Percentiles rank a stretch among this genome's conserved stretches.
Evolutionary conservation across 164 flowering plant species (phyloP).

Genomic region (Nelumbo lutea): DNA sequence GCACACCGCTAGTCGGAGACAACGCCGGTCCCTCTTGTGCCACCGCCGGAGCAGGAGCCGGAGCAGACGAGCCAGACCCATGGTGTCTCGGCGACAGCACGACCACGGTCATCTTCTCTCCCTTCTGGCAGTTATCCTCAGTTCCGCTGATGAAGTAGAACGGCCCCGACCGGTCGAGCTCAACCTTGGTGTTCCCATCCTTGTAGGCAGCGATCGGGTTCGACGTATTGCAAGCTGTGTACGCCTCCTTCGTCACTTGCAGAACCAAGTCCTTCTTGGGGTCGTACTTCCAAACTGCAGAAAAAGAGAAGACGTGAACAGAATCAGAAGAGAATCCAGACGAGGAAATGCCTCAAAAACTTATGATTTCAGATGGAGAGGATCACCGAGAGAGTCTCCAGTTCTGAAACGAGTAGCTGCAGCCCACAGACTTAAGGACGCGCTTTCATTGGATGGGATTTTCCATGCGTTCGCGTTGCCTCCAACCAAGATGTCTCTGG

Average conservation of each 20-base stretch:
- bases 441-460: slow-evolving; percentile 34
- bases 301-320: background rate
- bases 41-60: too few relatives aligned
- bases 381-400: slow-evolving; percentile 38
- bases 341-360: background rate
- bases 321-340: background rate
- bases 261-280: slow-evolving; percentile 37
- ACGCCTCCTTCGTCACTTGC: slow-evolving; percentile 35
- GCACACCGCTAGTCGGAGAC: slow-evolving; percentile 8
- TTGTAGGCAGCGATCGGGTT: slow-evolving; percentile 25
- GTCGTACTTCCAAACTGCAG: slow-evolving; percentile 41
- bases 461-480: slow-evolving; percentile 36
- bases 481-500: slow-evolving; percentile 32
- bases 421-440: slow-evolving; percentile 40
- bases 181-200: slow-evolving; percentile 43
- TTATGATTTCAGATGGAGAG: too few relatives aligned
- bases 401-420: slow-evolving; percentile 28
- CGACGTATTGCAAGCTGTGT: slow-evolving; percentile 30
- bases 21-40: too few relatives aligned
- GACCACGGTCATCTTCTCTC: too few relatives aligned
- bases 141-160: slow-evolving; percentile 54
- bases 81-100: too few relatives aligned
- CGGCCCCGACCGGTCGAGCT: slow-evolving; percentile 40
- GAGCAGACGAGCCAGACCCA: too few relatives aligned
- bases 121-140: slow-evolving; percentile 43